Percentiles rank a stretch among this genome's conserved stretches.
Conservation (phyloP, 148 eudicot genomes). For the Hydrangea macrophylla region DNA sequence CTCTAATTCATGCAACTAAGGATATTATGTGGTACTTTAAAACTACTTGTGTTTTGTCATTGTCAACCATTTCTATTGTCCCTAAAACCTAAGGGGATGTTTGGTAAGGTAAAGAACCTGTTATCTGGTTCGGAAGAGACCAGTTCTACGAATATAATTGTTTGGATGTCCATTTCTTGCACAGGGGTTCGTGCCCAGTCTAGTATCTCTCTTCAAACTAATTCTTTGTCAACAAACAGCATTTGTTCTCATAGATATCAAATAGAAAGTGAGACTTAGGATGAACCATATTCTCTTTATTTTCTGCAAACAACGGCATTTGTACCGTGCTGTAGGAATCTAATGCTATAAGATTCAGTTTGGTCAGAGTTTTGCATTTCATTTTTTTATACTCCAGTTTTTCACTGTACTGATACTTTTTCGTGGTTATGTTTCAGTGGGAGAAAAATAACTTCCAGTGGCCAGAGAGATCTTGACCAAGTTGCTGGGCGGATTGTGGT, state of each 20-base stretch:
- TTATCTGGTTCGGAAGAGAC: too few species aligned
- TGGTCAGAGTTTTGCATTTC: background rate
- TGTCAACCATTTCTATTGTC: background rate
- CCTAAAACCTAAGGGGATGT: background rate
- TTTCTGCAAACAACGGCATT: background rate
- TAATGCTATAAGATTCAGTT: background rate
- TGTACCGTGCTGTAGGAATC: background rate
- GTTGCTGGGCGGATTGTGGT: conserved; percentile 49
- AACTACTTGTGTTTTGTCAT: background rate
- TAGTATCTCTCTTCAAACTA: too few species aligned
- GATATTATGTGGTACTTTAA: background rate
- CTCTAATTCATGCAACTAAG: background rate
- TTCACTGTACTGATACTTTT: background rate
- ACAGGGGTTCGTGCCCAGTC: too few species aligned
- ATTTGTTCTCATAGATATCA: too few species aligned
- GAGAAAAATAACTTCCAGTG: conserved; percentile 48
- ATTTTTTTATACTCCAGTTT: too few species aligned
- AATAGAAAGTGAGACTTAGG: too few species aligned
- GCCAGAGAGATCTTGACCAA: conserved; percentile 53
- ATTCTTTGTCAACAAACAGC: too few species aligned
- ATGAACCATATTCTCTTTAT: too few species aligned
- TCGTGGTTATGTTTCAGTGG: conserved; percentile 24
- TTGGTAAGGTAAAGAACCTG: too few species aligned
- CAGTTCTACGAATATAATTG: too few species aligned
- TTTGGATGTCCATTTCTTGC: too few species aligned